Percentiles rank a stretch among this genome's conserved stretches.
Conservation (phyloP, 495 filamentous ascomycete species). For the Hyaloscypha variabilis region DNA sequence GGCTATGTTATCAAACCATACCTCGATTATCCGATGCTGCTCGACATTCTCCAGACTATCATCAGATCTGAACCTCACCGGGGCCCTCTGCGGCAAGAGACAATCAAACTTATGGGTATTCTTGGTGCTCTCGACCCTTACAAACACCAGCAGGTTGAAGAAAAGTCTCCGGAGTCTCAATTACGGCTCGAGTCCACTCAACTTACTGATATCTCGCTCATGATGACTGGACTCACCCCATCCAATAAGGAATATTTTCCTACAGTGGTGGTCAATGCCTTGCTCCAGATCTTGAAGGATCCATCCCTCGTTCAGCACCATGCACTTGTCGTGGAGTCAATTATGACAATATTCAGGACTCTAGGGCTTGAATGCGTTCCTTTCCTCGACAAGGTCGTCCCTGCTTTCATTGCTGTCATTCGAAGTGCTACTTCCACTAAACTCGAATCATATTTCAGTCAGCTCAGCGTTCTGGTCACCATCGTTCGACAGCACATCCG, state of each 20-base stretch:
- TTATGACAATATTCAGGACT: slow-evolving; percentile 98
- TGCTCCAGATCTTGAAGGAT: slow-evolving; percentile 89
- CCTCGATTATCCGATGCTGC: slow-evolving; percentile 87
- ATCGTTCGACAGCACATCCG: slow-evolving; percentile 97
- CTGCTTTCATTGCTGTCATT: slow-evolving; percentile 88
- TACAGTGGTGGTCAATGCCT: slow-evolving; percentile 93
- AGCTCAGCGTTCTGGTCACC: slow-evolving; percentile 86
- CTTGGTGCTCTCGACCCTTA: slow-evolving; percentile 96
- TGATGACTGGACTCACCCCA: slow-evolving; percentile 96
- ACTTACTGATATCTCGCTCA: slow-evolving; percentile 91
- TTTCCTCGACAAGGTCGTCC: slow-evolving; percentile 90
- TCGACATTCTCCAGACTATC: slow-evolving; percentile 89
- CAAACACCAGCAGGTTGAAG: slow-evolving; percentile 79
- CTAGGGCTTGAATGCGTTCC: slow-evolving; percentile 93
- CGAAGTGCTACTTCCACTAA: slow-evolving; percentile 69
- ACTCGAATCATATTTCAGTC: slow-evolving; percentile 95
- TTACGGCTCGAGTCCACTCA: slow-evolving; percentile 61
- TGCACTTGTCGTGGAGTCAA: slow-evolving; percentile 94
- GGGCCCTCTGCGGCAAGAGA: slow-evolving; percentile 83
- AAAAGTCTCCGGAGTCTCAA: slow-evolving; percentile 64
- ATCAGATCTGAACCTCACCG: slow-evolving; percentile 84
- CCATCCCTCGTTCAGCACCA: slow-evolving; percentile 86
- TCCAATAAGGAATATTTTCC: slow-evolving; percentile 98
- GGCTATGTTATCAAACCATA: slow-evolving; percentile 99
- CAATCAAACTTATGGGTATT: slow-evolving; percentile 93